Evolutionary conservation across 345 rosid species (phyloP).

Genomic region (Clausena lansium): DNA sequence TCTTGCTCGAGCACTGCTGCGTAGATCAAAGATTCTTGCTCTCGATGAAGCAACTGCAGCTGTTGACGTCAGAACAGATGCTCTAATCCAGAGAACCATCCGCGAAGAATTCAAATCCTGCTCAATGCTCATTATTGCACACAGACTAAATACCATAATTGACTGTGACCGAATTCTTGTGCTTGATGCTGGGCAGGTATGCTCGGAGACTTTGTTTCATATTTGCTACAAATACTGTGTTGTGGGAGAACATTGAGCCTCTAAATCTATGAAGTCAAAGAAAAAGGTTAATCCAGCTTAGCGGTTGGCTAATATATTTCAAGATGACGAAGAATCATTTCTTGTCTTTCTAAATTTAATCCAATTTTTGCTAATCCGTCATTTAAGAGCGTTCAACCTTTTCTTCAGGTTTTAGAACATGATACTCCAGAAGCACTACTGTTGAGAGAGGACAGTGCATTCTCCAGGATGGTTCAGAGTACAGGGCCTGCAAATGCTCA

Average conservation of each 20-base stretch:
- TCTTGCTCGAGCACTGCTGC: conserved; percentile 82
- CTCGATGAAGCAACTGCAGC: conserved; percentile 98
- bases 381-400: not conserved
- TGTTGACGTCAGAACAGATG: conserved; percentile 89
- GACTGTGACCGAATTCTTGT: conserved; percentile 79
- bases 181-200: conserved; percentile 85
- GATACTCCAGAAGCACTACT: conserved; percentile 67
- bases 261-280: not conserved
- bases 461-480: conserved; percentile 72
- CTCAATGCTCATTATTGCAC: conserved; percentile 89
- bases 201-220: not conserved
- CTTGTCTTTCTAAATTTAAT: not conserved
- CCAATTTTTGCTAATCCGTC: not conserved
- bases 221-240: not conserved
- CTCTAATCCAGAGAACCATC: conserved; percentile 82
- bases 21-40: conserved; percentile 87
- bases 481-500: conserved; percentile 76
- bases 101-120: conserved; percentile 86
- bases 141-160: conserved; percentile 80
- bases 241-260: not conserved
- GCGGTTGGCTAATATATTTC: not conserved
- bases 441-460: conserved; percentile 51
- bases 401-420: conserved; percentile 64
- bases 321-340: not conserved
- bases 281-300: not conserved